Evolutionary conservation across 2,329 filamentous ascomycete genomes (phyloP), one percentile per base, ranked within the genome.

Genomic region (Xylogone sp.): DNA sequence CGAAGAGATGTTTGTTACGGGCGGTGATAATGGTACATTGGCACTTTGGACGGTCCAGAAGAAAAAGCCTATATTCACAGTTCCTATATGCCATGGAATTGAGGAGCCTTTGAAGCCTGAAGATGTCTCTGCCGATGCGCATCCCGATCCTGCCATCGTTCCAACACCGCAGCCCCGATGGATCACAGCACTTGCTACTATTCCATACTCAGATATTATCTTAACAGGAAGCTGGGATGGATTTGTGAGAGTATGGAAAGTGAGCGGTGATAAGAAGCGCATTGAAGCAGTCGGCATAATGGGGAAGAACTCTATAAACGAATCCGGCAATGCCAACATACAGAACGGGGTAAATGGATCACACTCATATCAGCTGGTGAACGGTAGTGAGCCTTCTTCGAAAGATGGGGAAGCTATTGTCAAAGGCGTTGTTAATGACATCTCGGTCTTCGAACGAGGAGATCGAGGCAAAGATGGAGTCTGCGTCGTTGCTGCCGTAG

Each of bases 191-290:
- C 75, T 99, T 43, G 78, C 85, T 46, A 87, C 90, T 1, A 79
- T 99, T 46, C 93, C 94, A 0, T 97, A 92, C 68, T 93, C 90
- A 4, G 91, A 99, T 64, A 75, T 96, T 47, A 83, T 99, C 51
- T 76, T 99, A 47, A 95, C 86, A 58, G 94, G 93, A 27, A 96
- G 90, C 69, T 99, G 93, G 92, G 94, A 96, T 66, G 94, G 94
- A 2, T 84, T 82, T 68, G 78, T 99, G 52, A 79, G 93, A 46
- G 86, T 86, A 4, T 99, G 94, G 94, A 84, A 80, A 54, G 77
- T 99, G 19, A 87, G 84, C 49, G 83, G 89, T 42, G 93, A 97
- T 67, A 94, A 92, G 72, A 83, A 82, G 67, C 84, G 78, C 57
- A 80, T 99, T 43, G 85, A 94, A 62, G 72, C 82, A 0, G 70